Percentiles rank a stretch among this genome's conserved stretches.
These are phyloP conservation scores for Deakozyma indianensis DNA, from an alignment of 805 yeast species.

Conservation along the genomic window DNA sequence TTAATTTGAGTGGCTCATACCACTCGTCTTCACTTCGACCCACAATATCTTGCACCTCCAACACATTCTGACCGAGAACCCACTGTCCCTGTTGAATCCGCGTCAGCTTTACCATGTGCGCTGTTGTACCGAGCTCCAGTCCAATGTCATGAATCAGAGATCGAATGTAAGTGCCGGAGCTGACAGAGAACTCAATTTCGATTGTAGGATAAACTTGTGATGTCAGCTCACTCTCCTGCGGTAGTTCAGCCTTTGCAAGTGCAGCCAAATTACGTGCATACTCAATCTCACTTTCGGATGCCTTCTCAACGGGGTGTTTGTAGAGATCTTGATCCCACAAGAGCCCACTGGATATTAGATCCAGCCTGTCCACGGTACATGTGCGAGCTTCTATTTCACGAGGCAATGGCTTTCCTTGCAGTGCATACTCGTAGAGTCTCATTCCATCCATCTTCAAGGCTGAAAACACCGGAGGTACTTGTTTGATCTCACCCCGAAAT, in stretches of 20 bases:
- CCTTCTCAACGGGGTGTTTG: slow-evolving; percentile 18
- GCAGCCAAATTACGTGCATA: slow-evolving; percentile 32
- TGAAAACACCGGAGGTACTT: slow-evolving; percentile 90
- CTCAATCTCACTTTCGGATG: slow-evolving; percentile 20
- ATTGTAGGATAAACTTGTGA: slow-evolving; percentile 26
- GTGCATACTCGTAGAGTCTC: slow-evolving; percentile 86
- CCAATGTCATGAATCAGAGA: slow-evolving; percentile 84
- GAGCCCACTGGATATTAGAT: slow-evolving; percentile 39
- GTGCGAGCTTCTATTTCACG: slow-evolving; percentile 64
- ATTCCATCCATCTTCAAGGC: slow-evolving; percentile 92
- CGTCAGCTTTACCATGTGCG: slow-evolving; percentile 75
- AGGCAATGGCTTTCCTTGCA: slow-evolving; percentile 77
- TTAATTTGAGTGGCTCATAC: slow-evolving; percentile 30
- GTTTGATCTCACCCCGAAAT: slow-evolving; percentile 70
- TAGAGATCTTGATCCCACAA: slow-evolving; percentile 40
- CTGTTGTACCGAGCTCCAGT: slow-evolving; percentile 60
- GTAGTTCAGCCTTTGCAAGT: slow-evolving; percentile 4
- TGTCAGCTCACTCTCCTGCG: slow-evolving; percentile 1
- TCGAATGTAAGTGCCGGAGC: slow-evolving; percentile 92
- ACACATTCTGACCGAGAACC: slow-evolving; percentile 56
- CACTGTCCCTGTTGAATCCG: slow-evolving; percentile 74
- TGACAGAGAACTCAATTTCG: slow-evolving; percentile 63
- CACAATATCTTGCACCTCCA: slow-evolving; percentile 52
- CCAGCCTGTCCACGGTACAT: slow-evolving; percentile 43
- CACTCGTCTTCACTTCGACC: slow-evolving; percentile 48